Evolutionary conservation across 2,329 filamentous ascomycete genomes (phyloP).

Genomic region (Periconia macrospinosa): DNA sequence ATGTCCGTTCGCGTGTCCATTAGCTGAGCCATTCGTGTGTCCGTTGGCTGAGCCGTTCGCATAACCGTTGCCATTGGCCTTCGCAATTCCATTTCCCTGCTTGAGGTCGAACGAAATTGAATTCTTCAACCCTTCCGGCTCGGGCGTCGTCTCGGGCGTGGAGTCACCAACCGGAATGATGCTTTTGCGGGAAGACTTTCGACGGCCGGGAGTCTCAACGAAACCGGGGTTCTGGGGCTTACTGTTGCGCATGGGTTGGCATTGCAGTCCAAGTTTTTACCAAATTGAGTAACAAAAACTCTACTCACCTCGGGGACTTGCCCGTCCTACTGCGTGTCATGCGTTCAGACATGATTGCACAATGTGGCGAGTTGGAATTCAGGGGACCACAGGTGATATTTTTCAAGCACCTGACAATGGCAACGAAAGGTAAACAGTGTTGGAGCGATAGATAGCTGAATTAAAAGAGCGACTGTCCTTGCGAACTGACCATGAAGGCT

Average conservation of each 20-base stretch:
- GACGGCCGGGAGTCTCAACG: slow-evolving; percentile 53
- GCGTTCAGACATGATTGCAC: slow-evolving; percentile 38
- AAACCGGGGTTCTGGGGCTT: slow-evolving; percentile 48
- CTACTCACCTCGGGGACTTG: slow-evolving; percentile 51
- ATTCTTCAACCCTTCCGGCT: slow-evolving; percentile 29
- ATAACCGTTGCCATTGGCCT: slow-evolving; percentile 10
- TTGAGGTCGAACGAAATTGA: slow-evolving; percentile 6
- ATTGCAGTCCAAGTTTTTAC: not conserved
- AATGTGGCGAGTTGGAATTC: slow-evolving; percentile 3
- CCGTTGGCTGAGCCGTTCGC: slow-evolving; percentile 15
- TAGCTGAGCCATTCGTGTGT: slow-evolving; percentile 23
- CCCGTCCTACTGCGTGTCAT: slow-evolving; percentile 53
- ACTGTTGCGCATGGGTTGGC: slow-evolving; percentile 34
- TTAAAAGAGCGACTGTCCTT: not conserved
- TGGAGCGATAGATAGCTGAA: not conserved
- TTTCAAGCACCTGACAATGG: not conserved
- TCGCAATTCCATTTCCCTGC: slow-evolving; percentile 1
- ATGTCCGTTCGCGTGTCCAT: slow-evolving; percentile 40
- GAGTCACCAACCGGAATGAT: slow-evolving; percentile 24
- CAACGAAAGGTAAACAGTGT: too few species aligned
- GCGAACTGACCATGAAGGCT: slow-evolving; percentile 12
- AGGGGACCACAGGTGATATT: slow-evolving; percentile 2
- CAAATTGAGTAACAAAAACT: not conserved
- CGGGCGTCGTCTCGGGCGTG: slow-evolving; percentile 39
- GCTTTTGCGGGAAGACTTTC: slow-evolving; percentile 49